Conservation (phyloP, 148 eudicot species). For the Polygonum aviculare region DNA sequence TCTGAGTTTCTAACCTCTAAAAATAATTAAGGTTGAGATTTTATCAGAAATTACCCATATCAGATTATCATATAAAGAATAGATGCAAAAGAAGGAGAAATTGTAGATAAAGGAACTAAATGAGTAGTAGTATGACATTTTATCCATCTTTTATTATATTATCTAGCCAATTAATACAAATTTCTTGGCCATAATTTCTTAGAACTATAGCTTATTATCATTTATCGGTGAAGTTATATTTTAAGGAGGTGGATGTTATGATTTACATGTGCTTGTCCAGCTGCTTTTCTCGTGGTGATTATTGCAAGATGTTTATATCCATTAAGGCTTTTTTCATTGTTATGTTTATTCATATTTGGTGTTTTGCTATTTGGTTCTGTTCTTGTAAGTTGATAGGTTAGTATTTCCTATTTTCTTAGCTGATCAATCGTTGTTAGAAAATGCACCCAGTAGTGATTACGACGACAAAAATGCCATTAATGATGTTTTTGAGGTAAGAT, state of each 20-base stretch:
- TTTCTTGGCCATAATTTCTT: neutral
- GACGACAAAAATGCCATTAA: constrained; percentile 56
- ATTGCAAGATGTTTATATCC: neutral
- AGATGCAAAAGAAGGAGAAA: too few species aligned
- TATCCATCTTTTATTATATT: neutral
- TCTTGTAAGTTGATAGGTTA: neutral
- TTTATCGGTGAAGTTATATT: neutral
- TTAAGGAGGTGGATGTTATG: neutral
- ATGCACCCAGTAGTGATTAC: constrained; percentile 46
- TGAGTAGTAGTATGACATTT: too few species aligned
- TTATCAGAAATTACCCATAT: neutral
- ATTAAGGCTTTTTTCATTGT: neutral
- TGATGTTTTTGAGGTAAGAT: constrained; percentile 81
- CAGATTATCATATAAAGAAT: too few species aligned
- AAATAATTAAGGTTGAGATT: neutral
- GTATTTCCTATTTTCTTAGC: constrained; percentile 33
- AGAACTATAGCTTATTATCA: neutral
- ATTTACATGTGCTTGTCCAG: constrained; percentile 34
- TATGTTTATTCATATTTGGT: neutral
- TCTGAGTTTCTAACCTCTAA: neutral
- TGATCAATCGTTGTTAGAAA: constrained; percentile 58
- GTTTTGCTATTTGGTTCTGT: neutral
- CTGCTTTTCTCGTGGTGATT: constrained; percentile 23
- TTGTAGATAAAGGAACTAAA: too few species aligned
- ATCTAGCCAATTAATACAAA: neutral